Conservation (phyloP, 179 eudicot genomes). For the Dionaea muscipula region DNA sequence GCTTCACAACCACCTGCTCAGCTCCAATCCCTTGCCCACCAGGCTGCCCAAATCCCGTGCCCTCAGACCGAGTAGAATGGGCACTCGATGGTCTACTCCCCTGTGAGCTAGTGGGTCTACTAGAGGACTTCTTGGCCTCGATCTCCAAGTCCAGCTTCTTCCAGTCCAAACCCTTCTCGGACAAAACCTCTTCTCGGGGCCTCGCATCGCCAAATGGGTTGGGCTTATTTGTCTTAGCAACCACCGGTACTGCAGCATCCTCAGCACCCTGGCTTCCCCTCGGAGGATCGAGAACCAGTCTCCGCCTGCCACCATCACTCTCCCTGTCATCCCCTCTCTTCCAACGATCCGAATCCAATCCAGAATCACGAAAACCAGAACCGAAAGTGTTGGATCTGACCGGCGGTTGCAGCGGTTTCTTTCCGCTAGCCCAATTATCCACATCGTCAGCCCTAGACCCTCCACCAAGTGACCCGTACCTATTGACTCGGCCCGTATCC, state of each 20-base stretch:
- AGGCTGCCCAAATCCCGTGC: slow-evolving; percentile 6
- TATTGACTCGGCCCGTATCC: slow-evolving; percentile 18
- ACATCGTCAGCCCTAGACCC: slow-evolving; percentile 64
- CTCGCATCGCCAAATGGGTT: slow-evolving; percentile 87
- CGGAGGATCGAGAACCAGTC: slow-evolving; percentile 30
- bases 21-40: slow-evolving; percentile 19
- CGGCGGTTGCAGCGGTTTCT: slow-evolving; percentile 6
- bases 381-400: slow-evolving; percentile 41
- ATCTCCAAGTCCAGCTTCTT: slow-evolving; percentile 68
- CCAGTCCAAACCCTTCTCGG: slow-evolving; percentile 90
- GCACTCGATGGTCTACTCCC: slow-evolving; percentile 52
- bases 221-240: slow-evolving; percentile 33
- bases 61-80: slow-evolving; percentile 33
- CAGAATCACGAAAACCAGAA: slow-evolving; percentile 37
- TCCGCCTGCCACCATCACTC: slow-evolving; percentile 9
- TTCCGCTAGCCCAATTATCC: slow-evolving; percentile 52
- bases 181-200: slow-evolving; percentile 86
- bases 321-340: slow-evolving; percentile 18
- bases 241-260: slow-evolving; percentile 6
- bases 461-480: slow-evolving; percentile 39
- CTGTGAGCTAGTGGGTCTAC: slow-evolving; percentile 72
- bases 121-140: slow-evolving; percentile 54
- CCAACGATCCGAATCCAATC: slow-evolving; percentile 39
- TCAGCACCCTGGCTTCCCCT: slow-evolving; percentile 13
- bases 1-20: slow-evolving; percentile 28